Conservation (phyloP, 805 yeast species). For the Cyberlindnera amylophila region DNA sequence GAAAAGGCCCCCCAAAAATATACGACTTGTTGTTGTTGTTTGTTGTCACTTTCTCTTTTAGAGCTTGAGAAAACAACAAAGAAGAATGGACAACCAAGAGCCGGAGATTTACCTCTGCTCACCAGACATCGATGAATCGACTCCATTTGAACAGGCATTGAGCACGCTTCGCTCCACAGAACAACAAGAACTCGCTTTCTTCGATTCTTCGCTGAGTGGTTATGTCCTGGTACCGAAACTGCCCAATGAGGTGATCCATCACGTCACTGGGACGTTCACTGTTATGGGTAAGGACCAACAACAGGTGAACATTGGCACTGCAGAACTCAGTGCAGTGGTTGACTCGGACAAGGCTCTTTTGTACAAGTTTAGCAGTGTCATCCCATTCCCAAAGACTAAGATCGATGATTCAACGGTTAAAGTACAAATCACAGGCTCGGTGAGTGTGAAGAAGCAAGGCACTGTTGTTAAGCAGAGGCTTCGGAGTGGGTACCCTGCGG, state of each 20-base stretch:
- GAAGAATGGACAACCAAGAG: neutral
- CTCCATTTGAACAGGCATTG: neutral
- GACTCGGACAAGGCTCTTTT: neutral
- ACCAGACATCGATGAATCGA: neutral
- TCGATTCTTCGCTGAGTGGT: constrained; percentile 9
- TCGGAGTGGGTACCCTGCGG: constrained; percentile 17
- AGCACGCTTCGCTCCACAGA: neutral
- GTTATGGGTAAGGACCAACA: neutral
- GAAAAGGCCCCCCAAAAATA: neutral
- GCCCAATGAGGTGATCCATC: neutral
- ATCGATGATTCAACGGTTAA: constrained; percentile 18
- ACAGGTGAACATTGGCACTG: neutral
- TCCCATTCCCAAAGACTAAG: constrained; percentile 24
- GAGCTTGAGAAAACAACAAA: too few relatives aligned
- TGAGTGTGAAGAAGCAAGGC: neutral
- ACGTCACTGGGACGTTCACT: neutral
- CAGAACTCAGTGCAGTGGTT: neutral
- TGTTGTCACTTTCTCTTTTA: too few relatives aligned
- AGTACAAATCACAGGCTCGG: constrained; percentile 7
- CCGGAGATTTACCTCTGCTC: neutral
- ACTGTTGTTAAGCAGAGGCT: neutral
- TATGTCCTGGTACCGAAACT: constrained; percentile 1
- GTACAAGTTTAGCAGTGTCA: constrained; percentile 16
- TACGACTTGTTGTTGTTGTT: too few relatives aligned
- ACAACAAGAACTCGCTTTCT: constrained; percentile 8